Base-by-base conservation (phyloP, 768 basidiomycete species). In the Wakefieldia striispora region DNA sequence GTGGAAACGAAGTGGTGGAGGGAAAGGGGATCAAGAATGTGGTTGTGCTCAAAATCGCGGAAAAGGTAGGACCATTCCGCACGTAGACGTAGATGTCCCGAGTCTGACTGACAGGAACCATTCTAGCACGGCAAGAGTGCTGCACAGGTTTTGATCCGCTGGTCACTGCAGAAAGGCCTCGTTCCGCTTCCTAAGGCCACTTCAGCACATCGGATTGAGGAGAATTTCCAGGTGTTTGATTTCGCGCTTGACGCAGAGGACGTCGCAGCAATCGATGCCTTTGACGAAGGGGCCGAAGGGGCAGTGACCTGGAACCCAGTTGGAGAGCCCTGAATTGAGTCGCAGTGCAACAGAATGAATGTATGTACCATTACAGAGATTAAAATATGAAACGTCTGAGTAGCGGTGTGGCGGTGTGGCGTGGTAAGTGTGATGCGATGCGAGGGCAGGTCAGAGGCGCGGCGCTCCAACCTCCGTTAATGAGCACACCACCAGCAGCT, bases 221-320 rank as follows among this genome's bases (percentile, higher is more conserved):
- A 82, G n/a, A 95, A 95, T 60, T 69, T 80, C 1, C 62, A 84
- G 20, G 70, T 95, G 0, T 94, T 77, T 55, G 83, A 88, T 59
- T 95, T 94, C 56, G 77, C 79, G 50, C 69, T 95, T 24, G 68
- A 69, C 29, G 65, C 63, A 20, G 79, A 78, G 36, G 91, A 94
- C 46, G 80, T 95, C 74, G 56, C 60, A 0, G 65, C 62, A 19
- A 72, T 95, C 1, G 82, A 91, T 60, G 75, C 66, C 0, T 71
- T 94, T 0, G 90, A 95, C 60, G 63, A 75, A 40, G 92, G 88
- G 0, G 75, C 80, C 36, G 75, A 72, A 0, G 91, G 91, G 6
- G 82, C 85, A 0, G 72, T 88, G 40, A 83, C 78, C 48, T 95
- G 91, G 93, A 91, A 95, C 56, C 89, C 91, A 1, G 79, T 91